These are phyloP conservation scores for Leavenworthia alabamica DNA, from an alignment of 345 rosid genomes.

Conservation along the genomic window DNA sequence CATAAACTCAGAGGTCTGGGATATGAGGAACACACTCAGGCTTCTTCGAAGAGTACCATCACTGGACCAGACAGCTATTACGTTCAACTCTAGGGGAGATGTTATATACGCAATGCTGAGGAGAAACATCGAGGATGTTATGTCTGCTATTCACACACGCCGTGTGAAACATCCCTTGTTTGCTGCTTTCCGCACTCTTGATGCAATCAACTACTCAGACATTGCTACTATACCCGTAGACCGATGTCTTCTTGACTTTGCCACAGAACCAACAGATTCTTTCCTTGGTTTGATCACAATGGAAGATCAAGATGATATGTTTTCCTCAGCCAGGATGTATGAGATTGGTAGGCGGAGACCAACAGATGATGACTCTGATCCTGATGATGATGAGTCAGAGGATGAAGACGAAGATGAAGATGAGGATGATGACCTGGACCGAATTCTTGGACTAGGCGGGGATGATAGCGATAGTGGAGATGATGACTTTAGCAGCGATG, in stretches of 20 bases:
- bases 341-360: conserved; percentile 93
- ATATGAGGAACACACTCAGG: conserved; percentile 60
- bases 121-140: conserved; percentile 89
- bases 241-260: conserved; percentile 95
- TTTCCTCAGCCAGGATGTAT: conserved; percentile 80
- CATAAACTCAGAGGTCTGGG: conserved; percentile 98
- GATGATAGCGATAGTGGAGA: conserved; percentile 82
- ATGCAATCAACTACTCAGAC: conserved; percentile 89
- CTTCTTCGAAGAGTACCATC: conserved; percentile 91
- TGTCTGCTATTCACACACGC: conserved; percentile 82
- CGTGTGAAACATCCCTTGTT: conserved; percentile 77
- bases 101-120: conserved; percentile 93
- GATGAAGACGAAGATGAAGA: conserved; percentile 91
- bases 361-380: conserved; percentile 94
- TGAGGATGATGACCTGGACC: conserved; percentile 65
- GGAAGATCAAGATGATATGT: conserved; percentile 96
- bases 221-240: conserved; percentile 86
- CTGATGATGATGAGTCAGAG: conserved; percentile 87
- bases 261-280: conserved; percentile 86
- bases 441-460: conserved; percentile 50
- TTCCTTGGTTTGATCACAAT: conserved; percentile 81
- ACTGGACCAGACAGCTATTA: conserved; percentile 80
- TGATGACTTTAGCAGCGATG: conserved; percentile 56
- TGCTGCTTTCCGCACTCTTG: conserved; percentile 86
- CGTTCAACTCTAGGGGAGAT: conserved; percentile 84